Base-by-base conservation (phyloP, 2,329 filamentous ascomycete genomes). In the Leptographium flavum region DNA sequence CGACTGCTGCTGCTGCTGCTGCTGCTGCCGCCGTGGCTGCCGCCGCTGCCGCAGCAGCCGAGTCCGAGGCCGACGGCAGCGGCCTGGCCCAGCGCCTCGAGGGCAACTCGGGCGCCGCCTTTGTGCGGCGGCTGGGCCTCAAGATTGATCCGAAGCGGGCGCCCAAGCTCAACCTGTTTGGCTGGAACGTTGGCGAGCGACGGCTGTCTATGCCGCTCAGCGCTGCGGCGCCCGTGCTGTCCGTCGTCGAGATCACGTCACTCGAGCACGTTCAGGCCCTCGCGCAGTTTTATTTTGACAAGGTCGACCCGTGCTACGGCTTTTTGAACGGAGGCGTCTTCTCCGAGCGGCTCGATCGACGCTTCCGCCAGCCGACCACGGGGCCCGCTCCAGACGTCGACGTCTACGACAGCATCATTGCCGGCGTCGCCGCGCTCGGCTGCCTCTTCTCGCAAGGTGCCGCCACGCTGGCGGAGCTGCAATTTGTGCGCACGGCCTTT, bases 361-460 rank as follows among this genome's bases (percentile, higher is more conserved):
- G 60, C 25, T 69, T 64, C 64, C 50, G 55, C 50, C 38, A 38
- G 33, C 15, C 35, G 5, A 9, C 19, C 9, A 14, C 35, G 21
- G 11, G 19, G 39, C 37, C 15, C 8, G 15, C 6, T 6, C 48
- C 42, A 45, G 55, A 49, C 43, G 59, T 51, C 5, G 52, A 60
- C 42, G 49, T 61, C 1, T 63, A 66, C 50, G 72, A 75, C 47
- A 63, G 64, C 3, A 60, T 78, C 0, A 50, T 77, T 1, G 71
- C 67, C 41, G 73, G 73, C 5, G 61, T 78, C n/a, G 73, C 73
- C 9, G 70, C 71, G 3, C 58, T 77, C 1, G 74, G 70, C 0
- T 65, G 61, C 28, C 52, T 75, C 0, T 77, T 74, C 52, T 74
- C 70, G 0, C 60, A 67, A 10, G 54, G 58, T 0, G 60, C 64